phyloP scores from a whole-genome alignment of 768 basidiomycete species.

The Panaeolus cyanescens region DNA sequence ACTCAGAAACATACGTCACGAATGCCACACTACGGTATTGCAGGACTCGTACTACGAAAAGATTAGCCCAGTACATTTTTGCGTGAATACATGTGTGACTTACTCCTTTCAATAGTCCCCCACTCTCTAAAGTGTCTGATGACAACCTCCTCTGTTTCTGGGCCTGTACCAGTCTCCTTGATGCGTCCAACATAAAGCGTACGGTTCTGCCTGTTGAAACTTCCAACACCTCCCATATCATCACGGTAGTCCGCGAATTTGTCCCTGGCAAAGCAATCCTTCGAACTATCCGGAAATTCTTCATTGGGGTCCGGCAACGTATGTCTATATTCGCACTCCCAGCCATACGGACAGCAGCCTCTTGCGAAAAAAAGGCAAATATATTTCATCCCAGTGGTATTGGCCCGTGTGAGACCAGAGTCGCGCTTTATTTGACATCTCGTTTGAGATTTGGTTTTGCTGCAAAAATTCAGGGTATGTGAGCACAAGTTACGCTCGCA shows the following conservation, averaged over 20 bases:
- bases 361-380: constrained; percentile 94
- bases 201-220: constrained; percentile 91
- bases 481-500: not conserved
- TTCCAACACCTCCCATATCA: constrained; percentile 99
- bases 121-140: constrained; percentile 93
- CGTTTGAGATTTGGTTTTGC: constrained; percentile 93
- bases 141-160: constrained; percentile 91
- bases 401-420: constrained; percentile 91
- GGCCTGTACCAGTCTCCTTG: constrained; percentile 85
- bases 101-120: constrained; percentile 91
- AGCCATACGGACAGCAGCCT: constrained; percentile 97
- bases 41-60: constrained; percentile 74
- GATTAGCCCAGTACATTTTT: not conserved
- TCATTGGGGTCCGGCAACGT: constrained; percentile 73
- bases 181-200: constrained; percentile 95
- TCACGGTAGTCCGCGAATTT: constrained; percentile 98
- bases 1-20: constrained; percentile 89
- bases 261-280: constrained; percentile 96
- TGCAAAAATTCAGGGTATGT: constrained; percentile 30
- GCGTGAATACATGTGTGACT: constrained; percentile 29
- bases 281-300: constrained; percentile 84
- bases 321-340: constrained; percentile 97
- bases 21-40: constrained; percentile 96
- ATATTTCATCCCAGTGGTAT: constrained; percentile 91
- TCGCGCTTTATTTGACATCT: constrained; percentile 88